Evolutionary conservation across 1,284 basidiomycete genomes (phyloP), one percentile per base, ranked within the genome.

Genomic region (Ceratobasidium sp.): DNA sequence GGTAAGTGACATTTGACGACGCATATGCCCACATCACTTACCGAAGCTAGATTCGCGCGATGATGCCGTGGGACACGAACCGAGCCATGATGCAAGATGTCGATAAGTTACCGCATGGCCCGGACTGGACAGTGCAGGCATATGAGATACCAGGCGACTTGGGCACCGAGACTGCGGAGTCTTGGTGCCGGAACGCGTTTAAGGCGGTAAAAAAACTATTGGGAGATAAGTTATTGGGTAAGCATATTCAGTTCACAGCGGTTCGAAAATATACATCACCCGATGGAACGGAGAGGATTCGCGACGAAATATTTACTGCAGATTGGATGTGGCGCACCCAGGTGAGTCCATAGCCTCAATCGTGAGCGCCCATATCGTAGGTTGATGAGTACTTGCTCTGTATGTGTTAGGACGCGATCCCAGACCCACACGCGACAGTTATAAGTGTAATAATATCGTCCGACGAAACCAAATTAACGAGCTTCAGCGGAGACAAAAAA

Each of bases 131-230:
- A 6, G 51, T 70, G 2, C 23, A 28, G n/a, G 51, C 51, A 5
- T 51, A 28, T 80, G 79, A 15, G 77, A 82, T 7, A 71, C 82
- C 44, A 79, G 78, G 5, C 51, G 81, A 1, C 15, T 33, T 0
- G 33, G 80, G 73, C 46, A 13, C 64, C 0, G 83, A 82, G 63
- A 79, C 81, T 10, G 67, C 85, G 0, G 83, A 86, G 56, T 60
- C 86, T 0, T 86, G 85, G 82, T 53, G 64, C 6, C 56, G 83
- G 0, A 81, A 86, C 26, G 33, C 58, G 13, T 28, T 70, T 84
- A 84, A n/a, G 81, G 86, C 0, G 83, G 85, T 46, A 84, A 83
- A 42, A 80, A 87, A 10, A 44, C 71, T 86, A 39, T 53, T 80
- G 7, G 7, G 80, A 20, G 44, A 68, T 20, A 80, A 80, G 39